Evolutionary conservation across 495 filamentous ascomycete genomes (phyloP).

Genomic region (Trichoderma erinaceum): DNA sequence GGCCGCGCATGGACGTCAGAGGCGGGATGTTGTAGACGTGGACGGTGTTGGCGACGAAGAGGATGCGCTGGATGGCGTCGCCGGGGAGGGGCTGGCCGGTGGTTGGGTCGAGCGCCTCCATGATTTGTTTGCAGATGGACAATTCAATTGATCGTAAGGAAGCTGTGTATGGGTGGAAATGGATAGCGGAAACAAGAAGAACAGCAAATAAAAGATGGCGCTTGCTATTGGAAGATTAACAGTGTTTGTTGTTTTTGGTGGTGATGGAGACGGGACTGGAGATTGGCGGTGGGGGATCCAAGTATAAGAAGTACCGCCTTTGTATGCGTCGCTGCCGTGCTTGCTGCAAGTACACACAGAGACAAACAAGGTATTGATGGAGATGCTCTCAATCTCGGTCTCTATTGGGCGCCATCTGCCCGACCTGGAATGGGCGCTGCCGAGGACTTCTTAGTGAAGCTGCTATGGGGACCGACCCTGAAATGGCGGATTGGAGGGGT

Average conservation of each 20-base stretch:
- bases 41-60: constrained; percentile 62
- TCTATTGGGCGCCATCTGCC: neutral
- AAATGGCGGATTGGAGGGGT: neutral
- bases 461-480: neutral
- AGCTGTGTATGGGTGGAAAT: neutral
- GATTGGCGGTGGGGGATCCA: neutral
- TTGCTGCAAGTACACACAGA: neutral
- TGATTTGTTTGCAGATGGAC: constrained; percentile 18
- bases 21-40: constrained; percentile 80
- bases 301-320: neutral
- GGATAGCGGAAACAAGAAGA: no score
- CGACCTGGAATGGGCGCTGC: neutral
- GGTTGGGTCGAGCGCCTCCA: constrained; percentile 50
- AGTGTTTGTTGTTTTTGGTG: neutral
- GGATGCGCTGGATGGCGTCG: constrained; percentile 71
- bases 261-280: neutral
- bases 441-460: neutral
- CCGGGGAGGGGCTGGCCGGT: constrained; percentile 51
- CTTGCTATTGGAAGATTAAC: no score
- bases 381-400: neutral
- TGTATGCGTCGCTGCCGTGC: neutral
- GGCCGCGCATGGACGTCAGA: constrained; percentile 60
- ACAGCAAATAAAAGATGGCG: no score
- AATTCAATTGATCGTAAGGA: neutral
- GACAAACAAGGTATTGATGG: neutral